A percentile compares a stretch with the other conserved stretches of the same genome.
Conservation (phyloP, 108 stramenopile genomes). For the Mediolabrus comicus region DNA sequence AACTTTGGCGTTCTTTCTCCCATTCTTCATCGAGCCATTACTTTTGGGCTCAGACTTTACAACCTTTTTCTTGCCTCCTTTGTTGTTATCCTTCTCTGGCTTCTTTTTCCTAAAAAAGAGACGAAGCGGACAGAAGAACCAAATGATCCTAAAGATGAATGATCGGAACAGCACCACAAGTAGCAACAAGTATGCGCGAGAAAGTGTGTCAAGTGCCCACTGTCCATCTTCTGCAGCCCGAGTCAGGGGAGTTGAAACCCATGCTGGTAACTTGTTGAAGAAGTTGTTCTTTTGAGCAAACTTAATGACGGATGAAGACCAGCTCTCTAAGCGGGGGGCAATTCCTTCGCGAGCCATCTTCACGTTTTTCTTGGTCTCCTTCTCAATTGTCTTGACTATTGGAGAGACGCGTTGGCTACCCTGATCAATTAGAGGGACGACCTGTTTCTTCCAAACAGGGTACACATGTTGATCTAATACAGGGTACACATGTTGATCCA, state of each 20-base stretch:
- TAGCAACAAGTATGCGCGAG: slow-evolving; percentile 16
- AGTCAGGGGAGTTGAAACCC: slow-evolving; percentile 1
- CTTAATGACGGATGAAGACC: slow-evolving; percentile 10
- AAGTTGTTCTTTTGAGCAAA: slow-evolving; percentile 26
- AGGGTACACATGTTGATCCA: slow-evolving; percentile 35
- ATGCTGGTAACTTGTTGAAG: slow-evolving; percentile 23
- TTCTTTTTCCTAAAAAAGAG: slow-evolving; percentile 15
- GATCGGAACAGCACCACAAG: slow-evolving; percentile 29
- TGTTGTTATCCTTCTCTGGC: neutral
- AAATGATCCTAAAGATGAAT: slow-evolving; percentile 23
- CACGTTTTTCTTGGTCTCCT: slow-evolving; percentile 20
- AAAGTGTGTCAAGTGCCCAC: slow-evolving; percentile 20
- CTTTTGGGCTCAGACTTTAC: neutral
- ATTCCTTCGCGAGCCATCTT: slow-evolving; percentile 22
- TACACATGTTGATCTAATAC: slow-evolving; percentile 34
- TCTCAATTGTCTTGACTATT: slow-evolving; percentile 21
- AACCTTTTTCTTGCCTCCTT: neutral
- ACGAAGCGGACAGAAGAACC: slow-evolving; percentile 51
- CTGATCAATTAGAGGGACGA: slow-evolving; percentile 9
- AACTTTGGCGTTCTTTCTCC: neutral
- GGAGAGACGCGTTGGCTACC: slow-evolving; percentile 25
- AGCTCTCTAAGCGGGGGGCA: slow-evolving; percentile 13
- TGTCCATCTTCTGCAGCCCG: slow-evolving; percentile 22
- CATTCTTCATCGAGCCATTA: neutral
- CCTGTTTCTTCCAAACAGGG: slow-evolving; percentile 37